Evolutionary conservation across 73 alveolate genomes (phyloP).

Genomic region (Symbiodinium natans): DNA sequence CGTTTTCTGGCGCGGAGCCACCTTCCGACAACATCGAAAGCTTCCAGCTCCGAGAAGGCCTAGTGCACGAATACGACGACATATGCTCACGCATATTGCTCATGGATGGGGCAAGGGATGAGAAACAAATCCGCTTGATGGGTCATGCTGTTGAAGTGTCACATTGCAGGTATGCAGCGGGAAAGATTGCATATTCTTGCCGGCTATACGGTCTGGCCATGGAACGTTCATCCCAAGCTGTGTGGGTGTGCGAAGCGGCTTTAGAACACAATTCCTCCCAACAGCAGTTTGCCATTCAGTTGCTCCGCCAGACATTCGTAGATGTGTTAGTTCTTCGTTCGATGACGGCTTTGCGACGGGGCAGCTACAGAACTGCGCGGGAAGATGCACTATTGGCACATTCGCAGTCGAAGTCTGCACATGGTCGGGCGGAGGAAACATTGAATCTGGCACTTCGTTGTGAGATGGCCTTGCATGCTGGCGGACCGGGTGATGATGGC

Average conservation of each 20-base stretch:
- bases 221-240: slow-evolving; percentile 20
- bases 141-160: slow-evolving; percentile 51
- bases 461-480: slow-evolving; percentile 47
- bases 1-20: background rate
- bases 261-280: background rate
- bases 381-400: slow-evolving; percentile 32
- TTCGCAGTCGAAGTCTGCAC: background rate
- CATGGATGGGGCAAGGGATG: background rate
- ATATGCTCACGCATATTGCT: background rate
- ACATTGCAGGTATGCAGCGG: slow-evolving; percentile 13
- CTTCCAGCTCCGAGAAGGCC: background rate
- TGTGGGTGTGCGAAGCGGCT: background rate
- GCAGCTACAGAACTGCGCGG: background rate
- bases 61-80: background rate
- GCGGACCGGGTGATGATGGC: slow-evolving; percentile 57
- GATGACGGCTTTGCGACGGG: background rate
- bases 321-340: slow-evolving; percentile 36
- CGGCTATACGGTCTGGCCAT: background rate
- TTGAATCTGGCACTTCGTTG: slow-evolving; percentile 30
- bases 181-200: background rate
- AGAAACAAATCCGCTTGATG: background rate
- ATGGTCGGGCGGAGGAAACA: background rate
- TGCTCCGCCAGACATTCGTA: background rate
- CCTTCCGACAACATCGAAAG: background rate
- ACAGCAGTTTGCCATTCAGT: background rate